phyloP scores from a whole-genome alignment of 129 eudicot species.

The carrot (Daucus carota) region DNA sequence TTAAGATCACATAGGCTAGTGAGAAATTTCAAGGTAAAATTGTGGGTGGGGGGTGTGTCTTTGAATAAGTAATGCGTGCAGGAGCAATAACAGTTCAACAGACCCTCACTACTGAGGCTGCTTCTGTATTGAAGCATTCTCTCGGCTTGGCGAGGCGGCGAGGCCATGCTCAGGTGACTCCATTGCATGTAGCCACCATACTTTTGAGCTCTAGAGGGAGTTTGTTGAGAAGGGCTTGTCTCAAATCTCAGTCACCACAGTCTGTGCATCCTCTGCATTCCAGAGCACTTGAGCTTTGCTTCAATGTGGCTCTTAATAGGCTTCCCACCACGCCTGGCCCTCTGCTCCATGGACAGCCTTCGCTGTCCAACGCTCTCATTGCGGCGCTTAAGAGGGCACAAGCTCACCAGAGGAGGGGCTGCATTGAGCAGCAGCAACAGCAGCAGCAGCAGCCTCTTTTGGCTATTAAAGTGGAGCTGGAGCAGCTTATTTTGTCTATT shows the following conservation, averaged over 20 bases:
- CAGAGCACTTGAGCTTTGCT: constrained; percentile 84
- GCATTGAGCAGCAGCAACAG: constrained; percentile 56
- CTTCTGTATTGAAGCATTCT: constrained; percentile 89
- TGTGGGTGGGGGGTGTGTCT: constrained; percentile 47
- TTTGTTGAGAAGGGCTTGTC: constrained; percentile 70
- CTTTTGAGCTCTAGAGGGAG: constrained; percentile 51
- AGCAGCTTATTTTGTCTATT: constrained; percentile 67
- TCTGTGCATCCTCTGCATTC: constrained; percentile 40
- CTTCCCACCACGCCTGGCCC: constrained; percentile 73
- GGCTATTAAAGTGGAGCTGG: constrained; percentile 76
- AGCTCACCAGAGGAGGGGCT: constrained; percentile 78
- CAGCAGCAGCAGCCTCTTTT: constrained; percentile 58
- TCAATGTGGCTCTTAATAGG: constrained; percentile 85
- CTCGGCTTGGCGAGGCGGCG: constrained; percentile 78
- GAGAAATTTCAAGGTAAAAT: constrained; percentile 33
- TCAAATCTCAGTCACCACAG: constrained; percentile 38
- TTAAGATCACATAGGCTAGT: neutral
- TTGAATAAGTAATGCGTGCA: constrained; percentile 79
- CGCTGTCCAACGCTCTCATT: constrained; percentile 68
- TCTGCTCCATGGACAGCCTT: constrained; percentile 68
- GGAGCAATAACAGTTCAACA: constrained; percentile 82
- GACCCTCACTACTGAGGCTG: constrained; percentile 97
- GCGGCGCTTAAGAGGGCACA: constrained; percentile 88
- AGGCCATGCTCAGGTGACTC: constrained; percentile 98
- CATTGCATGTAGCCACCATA: constrained; percentile 92